Evolutionary conservation across 352 stramenopile species (phyloP), one percentile per base, ranked within the genome.

Genomic region (Achlya hypogyna): DNA sequence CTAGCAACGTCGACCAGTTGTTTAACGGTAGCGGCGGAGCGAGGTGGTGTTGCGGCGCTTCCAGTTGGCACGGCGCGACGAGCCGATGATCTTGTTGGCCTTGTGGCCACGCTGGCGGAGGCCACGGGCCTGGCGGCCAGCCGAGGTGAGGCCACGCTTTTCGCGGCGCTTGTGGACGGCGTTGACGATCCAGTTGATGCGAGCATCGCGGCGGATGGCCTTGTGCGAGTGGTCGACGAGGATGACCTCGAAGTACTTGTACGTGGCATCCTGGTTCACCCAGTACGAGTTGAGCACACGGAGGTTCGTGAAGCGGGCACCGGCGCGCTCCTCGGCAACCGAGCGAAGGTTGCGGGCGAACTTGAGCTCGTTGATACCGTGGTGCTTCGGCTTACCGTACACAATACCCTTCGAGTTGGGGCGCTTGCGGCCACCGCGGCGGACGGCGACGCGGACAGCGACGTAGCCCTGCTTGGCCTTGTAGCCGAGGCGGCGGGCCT

Each of bases 221-320:
- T 90, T 93, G 88, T 99, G 97, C 72, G 84, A 89, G 72, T 98
- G 95, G 87, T 99, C 97, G 47, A 99, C 95, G 51, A 98, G 77
- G 81, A 99, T 99, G 72, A 99, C 86, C 88, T 99, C 97, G 73
- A 98, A 99, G 85, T 99, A 99, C 86, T 99, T 99, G 96, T 99
- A 99, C 72, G 97, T 99, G 34, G 97, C 96, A 79, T 99, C 97
- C 76, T 99, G 96, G 89, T 99, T 99, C 73, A 99, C 86, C 97
- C 97, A 99, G 91, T 99, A 99, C 68, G 96, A 99, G 93, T 99
- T 99, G 29, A 99, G 87, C 65, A 99, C 97, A 69, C 97, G 93
- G 65, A 99, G 79, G 93, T 99, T 99, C 71, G 78, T 78, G 78
- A 96, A 99, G 79, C 97, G 96, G 78, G 95, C 94, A 77, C 97